Base-by-base conservation (phyloP, 306 rosid species). In the Herpetospermum pedunculosum region DNA sequence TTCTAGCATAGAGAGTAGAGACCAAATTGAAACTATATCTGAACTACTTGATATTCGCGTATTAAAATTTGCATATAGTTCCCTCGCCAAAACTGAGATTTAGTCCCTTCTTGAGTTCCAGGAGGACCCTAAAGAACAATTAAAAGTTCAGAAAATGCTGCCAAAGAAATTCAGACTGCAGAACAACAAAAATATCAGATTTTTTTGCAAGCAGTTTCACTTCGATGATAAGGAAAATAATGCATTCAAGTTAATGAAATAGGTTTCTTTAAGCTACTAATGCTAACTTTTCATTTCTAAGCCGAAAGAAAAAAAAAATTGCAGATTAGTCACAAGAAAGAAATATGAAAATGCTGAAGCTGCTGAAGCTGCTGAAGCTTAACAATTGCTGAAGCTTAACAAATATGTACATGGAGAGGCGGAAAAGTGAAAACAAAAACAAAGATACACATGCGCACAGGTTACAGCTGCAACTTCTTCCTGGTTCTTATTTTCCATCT, bases 391-490 rank as follows among this genome's bases (percentile, higher is more conserved):
- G n/a, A n/a, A n/a, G n/a, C n/a, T n/a, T n/a, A n/a, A n/a, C 15
- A 38, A 64, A 23, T 12, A 21, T 18, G 15, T 10, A 37, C 71
- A 37, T 11, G 29, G 15, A 63, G 10, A n/a, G n/a, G n/a, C n/a
- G n/a, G n/a, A n/a, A n/a, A n/a, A n/a, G n/a, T n/a, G n/a, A n/a
- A n/a, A n/a, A n/a, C n/a, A n/a, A n/a, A n/a, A n/a, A n/a, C n/a
- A n/a, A n/a, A n/a, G n/a, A n/a, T n/a, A n/a, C n/a, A n/a, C n/a
- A n/a, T n/a, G n/a, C n/a, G n/a, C n/a, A n/a, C n/a, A n/a, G n/a
- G n/a, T n/a, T n/a, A 92, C 98, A 44, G 76, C 50, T 75, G 65
- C 26, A 72, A 77, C 77, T 44, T 78, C 85, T 77, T 81, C 89
- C 21, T 32, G 62, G 16, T 75, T 43, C 73, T 47, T 47, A 47